These are phyloP conservation scores for Gelatoporia subvermispora DNA, from an alignment of 768 basidiomycete genomes.

Conservation along the genomic window DNA sequence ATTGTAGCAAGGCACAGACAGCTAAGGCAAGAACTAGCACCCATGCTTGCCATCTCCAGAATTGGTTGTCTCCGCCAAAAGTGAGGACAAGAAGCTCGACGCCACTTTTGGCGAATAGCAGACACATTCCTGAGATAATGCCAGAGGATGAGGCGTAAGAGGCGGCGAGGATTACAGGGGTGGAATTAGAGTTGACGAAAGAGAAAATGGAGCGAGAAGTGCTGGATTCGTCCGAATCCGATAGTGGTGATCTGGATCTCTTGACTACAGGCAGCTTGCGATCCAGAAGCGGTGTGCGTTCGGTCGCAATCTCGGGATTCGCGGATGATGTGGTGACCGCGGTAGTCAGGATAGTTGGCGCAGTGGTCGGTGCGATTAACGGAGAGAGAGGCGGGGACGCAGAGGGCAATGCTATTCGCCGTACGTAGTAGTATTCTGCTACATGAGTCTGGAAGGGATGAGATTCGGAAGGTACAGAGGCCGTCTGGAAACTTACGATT, in stretches of 20 bases:
- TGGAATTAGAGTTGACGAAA: slow-evolving; percentile 33
- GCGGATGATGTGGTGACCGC: slow-evolving; percentile 18
- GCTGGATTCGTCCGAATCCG: slow-evolving; percentile 16
- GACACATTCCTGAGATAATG: slow-evolving; percentile 86
- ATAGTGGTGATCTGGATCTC: slow-evolving; percentile 16
- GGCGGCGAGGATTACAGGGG: slow-evolving; percentile 63
- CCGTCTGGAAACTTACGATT: slow-evolving; percentile 43
- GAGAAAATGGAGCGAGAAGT: slow-evolving; percentile 10
- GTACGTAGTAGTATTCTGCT: slow-evolving; percentile 57
- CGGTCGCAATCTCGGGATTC: slow-evolving; percentile 27
- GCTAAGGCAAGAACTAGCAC: slow-evolving; percentile 66
- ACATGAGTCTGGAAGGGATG: slow-evolving; percentile 57
- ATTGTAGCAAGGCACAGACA: slow-evolving; percentile 72
- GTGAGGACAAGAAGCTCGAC: slow-evolving; percentile 85
- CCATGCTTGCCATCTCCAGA: slow-evolving; percentile 84
- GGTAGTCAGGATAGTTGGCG: slow-evolving; percentile 34
- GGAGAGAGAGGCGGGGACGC: slow-evolving; percentile 33
- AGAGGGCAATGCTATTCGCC: slow-evolving; percentile 23
- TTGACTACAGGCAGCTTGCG: slow-evolving; percentile 26
- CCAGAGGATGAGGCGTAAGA: slow-evolving; percentile 88
- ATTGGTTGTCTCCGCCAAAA: slow-evolving; percentile 70
- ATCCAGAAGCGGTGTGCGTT: slow-evolving; percentile 55
- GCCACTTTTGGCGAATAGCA: slow-evolving; percentile 91
- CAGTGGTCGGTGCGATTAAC: slow-evolving; percentile 30
- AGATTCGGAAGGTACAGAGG: not conserved